Conservation (phyloP, 768 basidiomycete species). For the Filobasidium wieringae region DNA sequence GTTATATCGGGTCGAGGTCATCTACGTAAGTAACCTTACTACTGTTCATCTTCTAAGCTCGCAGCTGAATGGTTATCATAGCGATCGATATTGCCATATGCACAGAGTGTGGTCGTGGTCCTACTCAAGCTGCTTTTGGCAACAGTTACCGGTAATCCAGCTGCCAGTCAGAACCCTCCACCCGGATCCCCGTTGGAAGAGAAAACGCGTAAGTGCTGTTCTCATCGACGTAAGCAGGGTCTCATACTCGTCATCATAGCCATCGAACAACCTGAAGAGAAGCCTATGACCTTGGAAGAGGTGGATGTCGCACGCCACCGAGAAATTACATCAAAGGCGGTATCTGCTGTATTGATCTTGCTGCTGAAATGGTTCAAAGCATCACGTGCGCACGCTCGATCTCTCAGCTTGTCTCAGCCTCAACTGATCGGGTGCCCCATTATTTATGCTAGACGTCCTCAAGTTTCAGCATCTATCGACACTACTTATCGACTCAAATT, state of each 20-base stretch:
- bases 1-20: constrained; percentile 75
- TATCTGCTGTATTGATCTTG: constrained; percentile 82
- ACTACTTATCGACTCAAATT: constrained; percentile 86
- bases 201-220: constrained; percentile 22
- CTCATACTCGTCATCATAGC: not conserved
- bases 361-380: constrained; percentile 97
- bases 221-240: not conserved
- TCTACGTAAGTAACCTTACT: constrained; percentile 60
- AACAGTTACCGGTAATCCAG: constrained; percentile 70
- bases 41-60: not conserved
- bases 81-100: constrained; percentile 68
- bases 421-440: not conserved
- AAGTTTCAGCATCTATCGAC: constrained; percentile 98
- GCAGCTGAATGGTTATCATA: constrained; percentile 31
- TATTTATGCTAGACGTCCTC: constrained; percentile 66
- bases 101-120: constrained; percentile 85
- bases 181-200: constrained; percentile 28
- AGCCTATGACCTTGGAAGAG: constrained; percentile 64
- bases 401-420: not conserved
- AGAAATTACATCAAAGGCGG: constrained; percentile 93
- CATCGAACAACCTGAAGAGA: not conserved
- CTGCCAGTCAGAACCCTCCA: constrained; percentile 8
- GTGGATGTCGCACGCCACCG: constrained; percentile 87
- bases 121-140: constrained; percentile 83
- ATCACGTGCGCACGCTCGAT: constrained; percentile 55